A percentile compares a stretch with the other conserved stretches of the same genome.
phyloP scores from a whole-genome alignment of 139 green algal genomes.

The Picochlorum sp. region DNA sequence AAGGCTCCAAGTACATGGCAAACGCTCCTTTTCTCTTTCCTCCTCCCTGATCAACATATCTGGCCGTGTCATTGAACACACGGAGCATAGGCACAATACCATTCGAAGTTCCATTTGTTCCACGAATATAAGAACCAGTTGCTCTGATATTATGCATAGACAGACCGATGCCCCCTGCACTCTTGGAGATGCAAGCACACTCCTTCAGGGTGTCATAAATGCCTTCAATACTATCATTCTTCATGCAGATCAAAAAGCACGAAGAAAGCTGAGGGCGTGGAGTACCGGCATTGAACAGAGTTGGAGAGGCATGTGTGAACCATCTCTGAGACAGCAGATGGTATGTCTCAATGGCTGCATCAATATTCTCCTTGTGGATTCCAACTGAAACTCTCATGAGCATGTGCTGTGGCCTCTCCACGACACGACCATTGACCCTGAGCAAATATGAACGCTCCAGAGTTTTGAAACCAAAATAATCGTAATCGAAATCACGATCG shows the following conservation, averaged over 20 bases:
- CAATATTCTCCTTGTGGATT: slow-evolving; percentile 84
- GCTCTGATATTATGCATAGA: slow-evolving; percentile 93
- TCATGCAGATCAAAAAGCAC: slow-evolving; percentile 97
- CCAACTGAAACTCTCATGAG: slow-evolving; percentile 97
- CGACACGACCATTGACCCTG: slow-evolving; percentile 85
- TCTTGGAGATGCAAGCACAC: slow-evolving; percentile 95
- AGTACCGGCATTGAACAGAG: slow-evolving; percentile 97
- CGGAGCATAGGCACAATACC: slow-evolving; percentile 98
- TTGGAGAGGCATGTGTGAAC: slow-evolving; percentile 97
- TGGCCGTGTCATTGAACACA: slow-evolving; percentile 97
- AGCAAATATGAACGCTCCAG: slow-evolving; percentile 98
- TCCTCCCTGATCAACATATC: slow-evolving; percentile 85
- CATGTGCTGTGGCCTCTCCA: slow-evolving; percentile 99
- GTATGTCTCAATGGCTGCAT: slow-evolving; percentile 72
- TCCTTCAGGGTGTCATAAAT: slow-evolving; percentile 99
- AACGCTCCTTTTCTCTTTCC: slow-evolving; percentile 97
- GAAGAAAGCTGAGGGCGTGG: slow-evolving; percentile 82
- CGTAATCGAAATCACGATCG: slow-evolving; percentile 98
- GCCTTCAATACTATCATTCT: slow-evolving; percentile 91
- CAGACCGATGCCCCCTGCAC: slow-evolving; percentile 90
- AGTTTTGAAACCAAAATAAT: slow-evolving; percentile 99
- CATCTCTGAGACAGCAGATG: slow-evolving; percentile 85
- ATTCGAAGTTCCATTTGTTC: slow-evolving; percentile 97
- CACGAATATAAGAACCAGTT: slow-evolving; percentile 91
- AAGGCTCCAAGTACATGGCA: slow-evolving; percentile 97